These are phyloP conservation scores for Hyphopichia pseudoburtonii DNA, from an alignment of 1,139 yeast species.

Conservation along the genomic window DNA sequence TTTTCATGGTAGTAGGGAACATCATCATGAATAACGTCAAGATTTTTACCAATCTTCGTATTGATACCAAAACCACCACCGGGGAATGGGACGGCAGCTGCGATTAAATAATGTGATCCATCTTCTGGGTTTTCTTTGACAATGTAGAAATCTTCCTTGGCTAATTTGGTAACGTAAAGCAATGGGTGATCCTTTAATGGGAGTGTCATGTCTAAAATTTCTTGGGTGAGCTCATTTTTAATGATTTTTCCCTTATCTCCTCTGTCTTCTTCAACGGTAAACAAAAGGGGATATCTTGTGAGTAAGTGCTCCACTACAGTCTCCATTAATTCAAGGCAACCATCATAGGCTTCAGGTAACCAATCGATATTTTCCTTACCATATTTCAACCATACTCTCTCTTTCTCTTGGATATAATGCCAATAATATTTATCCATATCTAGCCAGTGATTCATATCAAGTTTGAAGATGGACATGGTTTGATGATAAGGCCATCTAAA, in stretches of 20 bases:
- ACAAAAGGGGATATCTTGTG: slow-evolving; percentile 60
- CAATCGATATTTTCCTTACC: slow-evolving; percentile 65
- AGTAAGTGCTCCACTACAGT: slow-evolving; percentile 59
- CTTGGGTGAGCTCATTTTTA: slow-evolving; percentile 62
- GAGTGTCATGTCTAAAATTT: slow-evolving; percentile 54
- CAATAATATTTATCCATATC: slow-evolving; percentile 77
- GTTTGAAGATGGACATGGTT: slow-evolving; percentile 71
- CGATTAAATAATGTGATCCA: slow-evolving; percentile 62
- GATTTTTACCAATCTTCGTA: slow-evolving; percentile 56
- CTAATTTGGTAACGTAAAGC: slow-evolving; percentile 61
- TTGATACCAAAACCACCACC: slow-evolving; percentile 71
- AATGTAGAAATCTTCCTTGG: slow-evolving; percentile 71
- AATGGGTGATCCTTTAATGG: slow-evolving; percentile 68
- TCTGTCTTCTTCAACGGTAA: slow-evolving; percentile 48
- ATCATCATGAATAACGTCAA: slow-evolving; percentile 65
- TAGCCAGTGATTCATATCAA: slow-evolving; percentile 73
- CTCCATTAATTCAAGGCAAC: slow-evolving; percentile 64
- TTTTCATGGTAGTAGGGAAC: slow-evolving; percentile 74
- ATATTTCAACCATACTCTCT: slow-evolving; percentile 54
- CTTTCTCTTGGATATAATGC: slow-evolving; percentile 63
- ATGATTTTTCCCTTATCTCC: slow-evolving; percentile 38
- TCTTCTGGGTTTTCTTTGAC: slow-evolving; percentile 55
- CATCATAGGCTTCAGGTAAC: slow-evolving; percentile 67
- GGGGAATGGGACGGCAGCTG: slow-evolving; percentile 78
- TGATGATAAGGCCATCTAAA: slow-evolving; percentile 81